Percentiles rank a stretch among this genome's conserved stretches.
These are phyloP conservation scores for Puccinia triticina DNA, from an alignment of 1,284 basidiomycete genomes.

Conservation along the genomic window DNA sequence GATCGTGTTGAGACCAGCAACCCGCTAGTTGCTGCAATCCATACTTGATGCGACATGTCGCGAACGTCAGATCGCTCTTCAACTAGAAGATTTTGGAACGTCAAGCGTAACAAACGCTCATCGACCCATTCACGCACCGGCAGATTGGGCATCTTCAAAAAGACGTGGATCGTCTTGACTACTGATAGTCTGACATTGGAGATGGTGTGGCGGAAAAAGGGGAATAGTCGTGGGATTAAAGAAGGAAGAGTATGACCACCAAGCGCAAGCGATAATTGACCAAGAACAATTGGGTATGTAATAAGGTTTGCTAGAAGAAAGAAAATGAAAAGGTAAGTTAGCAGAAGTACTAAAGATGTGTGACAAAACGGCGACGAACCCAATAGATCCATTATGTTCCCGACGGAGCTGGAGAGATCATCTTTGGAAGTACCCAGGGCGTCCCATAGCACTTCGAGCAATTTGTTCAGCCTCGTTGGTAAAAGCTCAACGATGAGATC, in stretches of 20 bases:
- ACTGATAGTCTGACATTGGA: constrained; percentile 89
- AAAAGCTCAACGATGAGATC: constrained; percentile 76
- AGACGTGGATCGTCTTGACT: constrained; percentile 82
- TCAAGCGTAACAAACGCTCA: constrained; percentile 74
- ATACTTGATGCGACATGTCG: constrained; percentile 74
- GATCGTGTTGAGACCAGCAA: constrained; percentile 61
- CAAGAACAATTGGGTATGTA: constrained; percentile 75
- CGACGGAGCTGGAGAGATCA: constrained; percentile 93
- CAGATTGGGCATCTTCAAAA: constrained; percentile 76
- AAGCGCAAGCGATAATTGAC: constrained; percentile 68
- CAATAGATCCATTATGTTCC: constrained; percentile 93
- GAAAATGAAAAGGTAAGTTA: constrained; percentile 44
- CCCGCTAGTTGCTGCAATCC: constrained; percentile 72
- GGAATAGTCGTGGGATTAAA: constrained; percentile 85
- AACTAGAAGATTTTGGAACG: constrained; percentile 92
- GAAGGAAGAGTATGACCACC: constrained; percentile 73
- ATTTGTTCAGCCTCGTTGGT: constrained; percentile 66
- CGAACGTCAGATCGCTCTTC: constrained; percentile 89
- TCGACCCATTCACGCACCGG: constrained; percentile 78
- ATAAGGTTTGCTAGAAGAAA: constrained; percentile 72
- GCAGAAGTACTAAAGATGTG: not conserved
- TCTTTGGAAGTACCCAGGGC: constrained; percentile 93
- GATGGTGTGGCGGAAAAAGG: constrained; percentile 98
- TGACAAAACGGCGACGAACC: constrained; percentile 65
- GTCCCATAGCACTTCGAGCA: constrained; percentile 85